phyloP scores from a whole-genome alignment of 2,329 filamentous ascomycete species.

The Colletotrichum salicis region DNA sequence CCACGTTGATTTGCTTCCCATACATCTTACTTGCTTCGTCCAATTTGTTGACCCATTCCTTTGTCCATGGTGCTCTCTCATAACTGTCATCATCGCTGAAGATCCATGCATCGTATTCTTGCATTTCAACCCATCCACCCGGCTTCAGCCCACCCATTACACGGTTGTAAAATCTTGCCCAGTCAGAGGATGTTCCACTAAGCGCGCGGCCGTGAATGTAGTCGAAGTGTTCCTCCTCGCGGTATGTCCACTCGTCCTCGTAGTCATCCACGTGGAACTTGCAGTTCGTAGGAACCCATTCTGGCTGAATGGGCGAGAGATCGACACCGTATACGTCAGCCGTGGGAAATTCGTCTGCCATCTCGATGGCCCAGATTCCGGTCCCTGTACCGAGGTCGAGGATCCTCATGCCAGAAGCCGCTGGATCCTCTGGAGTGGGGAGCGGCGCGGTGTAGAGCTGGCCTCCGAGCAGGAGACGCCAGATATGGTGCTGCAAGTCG shows the following conservation, averaged over 20 bases:
- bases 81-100: slow-evolving; percentile 52
- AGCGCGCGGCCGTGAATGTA: slow-evolving; percentile 48
- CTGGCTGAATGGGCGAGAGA: slow-evolving; percentile 68
- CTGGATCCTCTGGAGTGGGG: slow-evolving; percentile 42
- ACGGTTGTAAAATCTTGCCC: slow-evolving; percentile 46
- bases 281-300: slow-evolving; percentile 68
- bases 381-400: slow-evolving; percentile 71
- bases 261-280: slow-evolving; percentile 74
- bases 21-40: slow-evolving; percentile 48
- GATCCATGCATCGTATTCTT: slow-evolving; percentile 52
- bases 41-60: slow-evolving; percentile 51
- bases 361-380: slow-evolving; percentile 63
- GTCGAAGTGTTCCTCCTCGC: slow-evolving; percentile 50
- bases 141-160: slow-evolving; percentile 43
- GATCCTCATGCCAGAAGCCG: slow-evolving; percentile 48
- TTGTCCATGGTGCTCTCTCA: slow-evolving; percentile 49
- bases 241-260: slow-evolving; percentile 59
- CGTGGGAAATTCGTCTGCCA: slow-evolving; percentile 60
- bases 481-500: slow-evolving; percentile 51
- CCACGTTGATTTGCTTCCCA: slow-evolving; percentile 53
- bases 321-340: slow-evolving; percentile 64
- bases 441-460: slow-evolving; percentile 44
- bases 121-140: slow-evolving; percentile 51
- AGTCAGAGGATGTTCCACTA: slow-evolving; percentile 45
- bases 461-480: slow-evolving; percentile 45